These are phyloP conservation scores for Penicillium paxilli DNA, from an alignment of 495 filamentous ascomycete species.

Conservation along the genomic window DNA sequence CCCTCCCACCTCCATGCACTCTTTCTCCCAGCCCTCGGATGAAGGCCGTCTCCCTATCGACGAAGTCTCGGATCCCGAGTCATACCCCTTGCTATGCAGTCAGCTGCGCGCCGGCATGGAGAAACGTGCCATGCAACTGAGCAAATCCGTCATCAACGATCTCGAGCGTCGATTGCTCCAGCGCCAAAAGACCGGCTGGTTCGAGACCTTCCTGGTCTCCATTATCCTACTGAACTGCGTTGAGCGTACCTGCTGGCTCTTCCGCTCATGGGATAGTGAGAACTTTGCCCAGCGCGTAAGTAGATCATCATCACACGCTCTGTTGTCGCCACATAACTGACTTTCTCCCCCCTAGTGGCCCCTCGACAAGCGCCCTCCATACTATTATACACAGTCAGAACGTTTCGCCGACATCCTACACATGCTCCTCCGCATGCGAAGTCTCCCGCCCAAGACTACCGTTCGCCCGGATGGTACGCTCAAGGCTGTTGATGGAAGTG, in stretches of 20 bases:
- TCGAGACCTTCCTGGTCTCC: constrained; percentile 73
- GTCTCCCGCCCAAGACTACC: constrained; percentile 62
- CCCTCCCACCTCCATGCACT: constrained; percentile 42
- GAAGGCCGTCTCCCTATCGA: constrained; percentile 47
- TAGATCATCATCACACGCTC: not conserved
- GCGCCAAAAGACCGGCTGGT: constrained; percentile 67
- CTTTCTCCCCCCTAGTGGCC: constrained; percentile 56
- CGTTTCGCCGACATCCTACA: constrained; percentile 69
- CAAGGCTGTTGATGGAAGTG: constrained; percentile 51
- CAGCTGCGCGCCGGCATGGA: constrained; percentile 77
- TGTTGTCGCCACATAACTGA: not conserved
- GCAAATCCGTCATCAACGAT: constrained; percentile 69
- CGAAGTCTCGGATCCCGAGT: constrained; percentile 42
- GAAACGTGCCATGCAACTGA: constrained; percentile 64
- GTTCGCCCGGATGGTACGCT: constrained; percentile 53
- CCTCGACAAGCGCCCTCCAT: constrained; percentile 63
- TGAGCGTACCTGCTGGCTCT: constrained; percentile 82
- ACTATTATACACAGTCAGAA: constrained; percentile 69
- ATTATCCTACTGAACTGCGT: constrained; percentile 76
- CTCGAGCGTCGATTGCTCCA: constrained; percentile 74
- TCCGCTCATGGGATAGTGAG: constrained; percentile 70
- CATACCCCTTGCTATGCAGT: constrained; percentile 56
- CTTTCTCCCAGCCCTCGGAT: constrained; percentile 40
- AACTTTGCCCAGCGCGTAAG: constrained; percentile 42
- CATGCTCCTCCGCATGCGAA: constrained; percentile 75